These are phyloP conservation scores for Tricholoma terreum DNA, from an alignment of 768 basidiomycete species.

Conservation along the genomic window DNA sequence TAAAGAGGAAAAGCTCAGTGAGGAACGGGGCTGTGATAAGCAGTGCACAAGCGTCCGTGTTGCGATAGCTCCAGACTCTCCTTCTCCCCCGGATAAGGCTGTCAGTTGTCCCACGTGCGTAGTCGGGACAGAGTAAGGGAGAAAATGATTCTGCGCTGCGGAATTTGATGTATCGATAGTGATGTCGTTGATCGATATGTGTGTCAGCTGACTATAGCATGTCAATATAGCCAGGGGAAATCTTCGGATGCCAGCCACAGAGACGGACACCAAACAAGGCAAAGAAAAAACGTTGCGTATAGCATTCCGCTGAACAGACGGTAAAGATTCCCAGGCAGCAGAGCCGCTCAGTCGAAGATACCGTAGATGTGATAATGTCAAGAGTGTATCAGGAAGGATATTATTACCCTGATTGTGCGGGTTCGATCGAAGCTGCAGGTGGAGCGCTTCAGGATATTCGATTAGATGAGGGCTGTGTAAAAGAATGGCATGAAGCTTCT, in stretches of 20 bases:
- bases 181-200: not conserved
- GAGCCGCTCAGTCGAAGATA: not conserved
- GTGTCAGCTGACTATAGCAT: not conserved
- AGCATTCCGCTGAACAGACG: not conserved
- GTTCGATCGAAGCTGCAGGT: conserved; percentile 2
- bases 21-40: not conserved
- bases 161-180: not conserved
- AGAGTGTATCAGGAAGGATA: not conserved
- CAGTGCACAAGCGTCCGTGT: conserved; percentile 2
- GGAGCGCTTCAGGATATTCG: not conserved
- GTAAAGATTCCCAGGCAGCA: not conserved
- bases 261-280: not conserved
- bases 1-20: not conserved
- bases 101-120: not conserved
- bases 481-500: not conserved
- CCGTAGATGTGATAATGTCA: not conserved
- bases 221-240: conserved; percentile 1
- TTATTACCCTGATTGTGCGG: not conserved
- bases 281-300: not conserved
- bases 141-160: not conserved
- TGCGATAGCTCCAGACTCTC: not conserved
- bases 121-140: not conserved
- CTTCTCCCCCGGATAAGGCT: not conserved
- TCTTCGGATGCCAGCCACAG: not conserved
- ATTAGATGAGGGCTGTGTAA: not conserved